phyloP scores from a whole-genome alignment of 2,329 filamentous ascomycete species.

The Neopestalotiopsis sp. region DNA sequence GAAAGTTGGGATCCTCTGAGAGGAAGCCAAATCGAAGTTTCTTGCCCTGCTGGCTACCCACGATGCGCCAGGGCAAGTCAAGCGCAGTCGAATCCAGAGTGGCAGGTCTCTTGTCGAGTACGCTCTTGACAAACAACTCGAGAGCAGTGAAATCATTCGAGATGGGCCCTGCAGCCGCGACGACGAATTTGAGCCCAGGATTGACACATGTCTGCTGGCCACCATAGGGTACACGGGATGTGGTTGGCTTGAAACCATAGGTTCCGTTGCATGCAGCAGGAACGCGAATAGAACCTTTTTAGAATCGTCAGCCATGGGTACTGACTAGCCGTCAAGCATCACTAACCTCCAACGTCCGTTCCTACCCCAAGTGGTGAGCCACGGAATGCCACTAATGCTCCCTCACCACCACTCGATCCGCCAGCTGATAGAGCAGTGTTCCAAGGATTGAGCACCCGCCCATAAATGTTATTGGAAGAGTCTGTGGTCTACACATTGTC shows the following conservation, averaged over 20 bases:
- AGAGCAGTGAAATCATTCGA: slow-evolving; percentile 45
- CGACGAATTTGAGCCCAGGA: slow-evolving; percentile 17
- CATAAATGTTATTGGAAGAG: slow-evolving; percentile 46
- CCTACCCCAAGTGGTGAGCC: slow-evolving; percentile 26
- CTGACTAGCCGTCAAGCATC: background rate
- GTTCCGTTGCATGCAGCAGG: slow-evolving; percentile 35
- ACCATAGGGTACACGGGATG: slow-evolving; percentile 9
- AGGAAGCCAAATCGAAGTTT: slow-evolving; percentile 54
- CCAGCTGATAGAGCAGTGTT: slow-evolving; percentile 38
- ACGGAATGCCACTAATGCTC: slow-evolving; percentile 25
- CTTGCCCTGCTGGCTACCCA: slow-evolving; percentile 23
- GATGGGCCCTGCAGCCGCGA: slow-evolving; percentile 46
- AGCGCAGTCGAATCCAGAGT: slow-evolving; percentile 46
- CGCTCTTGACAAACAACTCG: slow-evolving; percentile 44
- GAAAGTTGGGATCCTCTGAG: slow-evolving; percentile 49
- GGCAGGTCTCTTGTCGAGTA: slow-evolving; percentile 48
- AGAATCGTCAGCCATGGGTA: background rate
- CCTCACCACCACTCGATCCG: slow-evolving; percentile 41
- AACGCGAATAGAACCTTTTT: slow-evolving; percentile 34
- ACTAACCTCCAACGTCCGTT: slow-evolving; percentile 24
- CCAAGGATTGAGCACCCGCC: slow-evolving; percentile 44
- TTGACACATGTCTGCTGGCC: background rate
- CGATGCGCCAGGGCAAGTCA: slow-evolving; percentile 50
- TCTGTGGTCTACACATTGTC: slow-evolving; percentile 31
- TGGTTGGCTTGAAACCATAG: slow-evolving; percentile 36